A percentile compares a stretch with the other conserved stretches of the same genome.
phyloP scores from a whole-genome alignment of 306 rosid genomes.

The Vigna nakashimae region DNA sequence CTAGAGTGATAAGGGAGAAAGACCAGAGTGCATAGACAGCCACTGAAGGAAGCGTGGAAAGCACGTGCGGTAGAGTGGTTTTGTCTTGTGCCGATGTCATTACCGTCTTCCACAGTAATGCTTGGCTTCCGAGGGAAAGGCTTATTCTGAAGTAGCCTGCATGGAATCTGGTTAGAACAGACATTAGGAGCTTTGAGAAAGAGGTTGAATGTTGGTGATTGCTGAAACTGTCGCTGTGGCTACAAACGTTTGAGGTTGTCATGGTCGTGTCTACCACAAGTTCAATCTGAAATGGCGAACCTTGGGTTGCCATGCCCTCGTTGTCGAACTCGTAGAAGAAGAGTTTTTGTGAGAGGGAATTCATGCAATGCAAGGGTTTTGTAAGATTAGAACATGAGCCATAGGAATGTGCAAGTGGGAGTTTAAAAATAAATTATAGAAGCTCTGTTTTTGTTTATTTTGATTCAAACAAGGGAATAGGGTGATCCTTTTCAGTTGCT shows the following conservation, averaged over 20 bases:
- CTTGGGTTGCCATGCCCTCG: constrained; percentile 39
- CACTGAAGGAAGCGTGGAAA: constrained; percentile 41
- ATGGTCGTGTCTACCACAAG: constrained; percentile 40
- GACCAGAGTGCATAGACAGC: constrained; percentile 54
- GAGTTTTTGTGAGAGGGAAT: background rate
- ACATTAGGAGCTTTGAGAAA: constrained; percentile 31
- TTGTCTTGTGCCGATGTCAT: constrained; percentile 34
- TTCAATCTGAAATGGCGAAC: constrained; percentile 36
- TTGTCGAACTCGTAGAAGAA: background rate
- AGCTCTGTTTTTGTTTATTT: too few species aligned
- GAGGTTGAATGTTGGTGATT: constrained; percentile 6
- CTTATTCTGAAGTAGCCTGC: constrained; percentile 79
- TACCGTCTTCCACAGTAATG: constrained; percentile 61
- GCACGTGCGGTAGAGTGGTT: constrained; percentile 15
- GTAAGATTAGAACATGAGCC: background rate
- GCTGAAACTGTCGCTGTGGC: background rate
- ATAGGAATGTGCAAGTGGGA: constrained; percentile 23
- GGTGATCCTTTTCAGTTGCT: too few species aligned
- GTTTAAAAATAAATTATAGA: background rate
- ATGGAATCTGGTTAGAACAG: constrained; percentile 56
- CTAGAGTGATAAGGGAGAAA: constrained; percentile 44
- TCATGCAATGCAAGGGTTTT: constrained; percentile 38
- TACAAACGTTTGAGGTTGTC: background rate
- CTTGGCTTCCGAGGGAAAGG: constrained; percentile 66
- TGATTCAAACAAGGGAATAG: too few species aligned